These are phyloP conservation scores for Coleophoma eucalyptorum DNA, from an alignment of 2,329 filamentous ascomycete species.

Conservation along the genomic window DNA sequence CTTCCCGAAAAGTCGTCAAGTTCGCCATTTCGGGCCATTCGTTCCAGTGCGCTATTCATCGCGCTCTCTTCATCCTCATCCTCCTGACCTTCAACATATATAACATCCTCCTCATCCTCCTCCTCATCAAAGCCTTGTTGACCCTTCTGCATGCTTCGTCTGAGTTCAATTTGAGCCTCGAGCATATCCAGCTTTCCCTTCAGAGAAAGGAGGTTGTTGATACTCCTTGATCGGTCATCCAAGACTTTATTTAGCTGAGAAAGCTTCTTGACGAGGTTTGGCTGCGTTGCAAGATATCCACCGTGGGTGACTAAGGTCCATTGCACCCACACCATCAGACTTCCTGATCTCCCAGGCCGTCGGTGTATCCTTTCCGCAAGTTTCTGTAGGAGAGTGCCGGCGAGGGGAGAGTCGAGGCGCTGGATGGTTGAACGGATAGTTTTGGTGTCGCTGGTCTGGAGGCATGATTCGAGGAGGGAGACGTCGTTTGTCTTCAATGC, in stretches of 20 bases:
- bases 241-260: constrained; percentile 80
- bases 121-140: constrained; percentile 34
- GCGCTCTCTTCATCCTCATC: constrained; percentile 52
- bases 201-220: constrained; percentile 78
- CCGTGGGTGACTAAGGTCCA: constrained; percentile 92
- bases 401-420: constrained; percentile 80
- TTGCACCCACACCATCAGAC: constrained; percentile 92
- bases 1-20: constrained; percentile 19
- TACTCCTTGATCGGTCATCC: constrained; percentile 76
- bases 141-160: constrained; percentile 61
- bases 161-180: constrained; percentile 80
- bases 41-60: constrained; percentile 25
- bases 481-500: constrained; percentile 89
- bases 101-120: constrained; percentile 55
- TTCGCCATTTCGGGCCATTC: constrained; percentile 14
- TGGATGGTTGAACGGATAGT: constrained; percentile 88
- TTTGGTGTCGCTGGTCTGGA: constrained; percentile 71
- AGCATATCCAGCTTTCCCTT: constrained; percentile 97
- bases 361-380: constrained; percentile 84
- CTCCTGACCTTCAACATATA: constrained; percentile 80
- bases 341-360: constrained; percentile 83
- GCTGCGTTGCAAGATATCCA: constrained; percentile 81
- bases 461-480: constrained; percentile 85
- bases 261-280: constrained; percentile 77
- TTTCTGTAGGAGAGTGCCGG: constrained; percentile 73